Percentiles rank a stretch among this genome's conserved stretches.
Evolutionary conservation across 73 alveolate species (phyloP).

Genomic region (Diophrys sp.): DNA sequence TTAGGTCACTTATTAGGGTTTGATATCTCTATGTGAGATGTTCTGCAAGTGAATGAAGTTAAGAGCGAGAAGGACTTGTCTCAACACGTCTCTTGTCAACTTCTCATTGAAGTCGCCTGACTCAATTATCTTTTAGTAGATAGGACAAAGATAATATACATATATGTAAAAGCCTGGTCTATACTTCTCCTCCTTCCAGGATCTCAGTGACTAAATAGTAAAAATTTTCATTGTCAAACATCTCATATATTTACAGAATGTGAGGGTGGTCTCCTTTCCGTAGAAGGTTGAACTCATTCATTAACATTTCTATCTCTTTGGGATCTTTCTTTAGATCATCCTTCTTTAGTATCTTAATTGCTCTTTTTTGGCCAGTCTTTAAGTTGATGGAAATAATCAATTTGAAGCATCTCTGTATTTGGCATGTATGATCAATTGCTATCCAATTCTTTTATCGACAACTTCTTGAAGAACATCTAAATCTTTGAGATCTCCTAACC

Average conservation of each 20-base stretch:
- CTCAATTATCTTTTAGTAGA: constrained; percentile 34
- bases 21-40: constrained; percentile 80
- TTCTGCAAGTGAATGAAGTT: constrained; percentile 65
- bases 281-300: constrained; percentile 12
- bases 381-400: too few species aligned
- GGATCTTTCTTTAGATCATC: too few species aligned
- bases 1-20: too few species aligned
- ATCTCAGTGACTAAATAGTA: constrained; percentile 45
- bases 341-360: too few species aligned
- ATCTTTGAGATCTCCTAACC: too few species aligned
- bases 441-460: too few species aligned
- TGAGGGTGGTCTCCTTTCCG: constrained; percentile 29
- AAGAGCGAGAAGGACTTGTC: constrained; percentile 70
- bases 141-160: too few species aligned
- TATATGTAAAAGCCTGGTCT: too few species aligned
- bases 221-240: constrained; percentile 32
- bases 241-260: constrained; percentile 50
- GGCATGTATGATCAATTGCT: too few species aligned
- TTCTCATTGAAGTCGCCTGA: constrained; percentile 37
- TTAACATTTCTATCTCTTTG: background rate
- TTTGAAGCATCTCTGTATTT: too few species aligned
- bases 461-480: too few species aligned
- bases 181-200: constrained; percentile 66
- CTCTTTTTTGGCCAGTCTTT: too few species aligned
- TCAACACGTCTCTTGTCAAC: constrained; percentile 66